Evolutionary conservation across 2,329 filamentous ascomycete genomes (phyloP).

Genomic region (Cladophialophora immunda): DNA sequence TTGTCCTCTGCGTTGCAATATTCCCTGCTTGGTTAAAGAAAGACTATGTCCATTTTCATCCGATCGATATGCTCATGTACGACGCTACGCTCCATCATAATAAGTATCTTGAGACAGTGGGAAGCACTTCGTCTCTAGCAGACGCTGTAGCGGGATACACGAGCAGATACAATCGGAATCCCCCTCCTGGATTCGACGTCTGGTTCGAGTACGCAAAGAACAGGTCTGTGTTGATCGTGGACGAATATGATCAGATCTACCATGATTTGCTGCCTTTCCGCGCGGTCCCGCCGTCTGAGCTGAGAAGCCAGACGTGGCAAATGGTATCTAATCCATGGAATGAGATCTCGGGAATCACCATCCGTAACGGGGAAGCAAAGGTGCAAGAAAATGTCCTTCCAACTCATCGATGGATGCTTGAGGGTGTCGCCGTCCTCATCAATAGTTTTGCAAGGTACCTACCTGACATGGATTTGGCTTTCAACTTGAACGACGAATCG

Average conservation of each 20-base stretch:
- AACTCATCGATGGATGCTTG: conserved; percentile 67
- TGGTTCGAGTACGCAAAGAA: conserved; percentile 67
- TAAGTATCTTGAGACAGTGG: conserved; percentile 58
- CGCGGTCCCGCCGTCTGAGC: conserved; percentile 58
- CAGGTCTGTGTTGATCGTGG: conserved; percentile 62
- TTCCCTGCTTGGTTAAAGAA: conserved; percentile 53
- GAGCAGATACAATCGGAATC: conserved; percentile 61
- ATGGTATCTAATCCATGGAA: conserved; percentile 64
- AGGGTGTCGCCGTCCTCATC: conserved; percentile 63
- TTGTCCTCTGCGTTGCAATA: conserved; percentile 54
- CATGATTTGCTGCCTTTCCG: conserved; percentile 65
- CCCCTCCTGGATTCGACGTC: conserved; percentile 67
- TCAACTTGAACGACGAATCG: conserved; percentile 70
- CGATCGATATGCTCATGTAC: conserved; percentile 64
- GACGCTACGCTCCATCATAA: conserved; percentile 59
- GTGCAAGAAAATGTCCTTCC: conserved; percentile 61
- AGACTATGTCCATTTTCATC: conserved; percentile 56
- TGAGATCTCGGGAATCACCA: conserved; percentile 63
- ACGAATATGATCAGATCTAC: conserved; percentile 69
- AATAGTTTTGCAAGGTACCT: conserved; percentile 62
- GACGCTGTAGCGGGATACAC: conserved; percentile 63
- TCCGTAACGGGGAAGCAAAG: conserved; percentile 62
- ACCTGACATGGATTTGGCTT: conserved; percentile 70
- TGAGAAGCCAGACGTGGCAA: conserved; percentile 62
- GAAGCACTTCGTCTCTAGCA: conserved; percentile 56